Evolutionary conservation across 163 green algal species (phyloP), one percentile per base, ranked within the genome.

Genomic region (Scenedesmus sp.): DNA sequence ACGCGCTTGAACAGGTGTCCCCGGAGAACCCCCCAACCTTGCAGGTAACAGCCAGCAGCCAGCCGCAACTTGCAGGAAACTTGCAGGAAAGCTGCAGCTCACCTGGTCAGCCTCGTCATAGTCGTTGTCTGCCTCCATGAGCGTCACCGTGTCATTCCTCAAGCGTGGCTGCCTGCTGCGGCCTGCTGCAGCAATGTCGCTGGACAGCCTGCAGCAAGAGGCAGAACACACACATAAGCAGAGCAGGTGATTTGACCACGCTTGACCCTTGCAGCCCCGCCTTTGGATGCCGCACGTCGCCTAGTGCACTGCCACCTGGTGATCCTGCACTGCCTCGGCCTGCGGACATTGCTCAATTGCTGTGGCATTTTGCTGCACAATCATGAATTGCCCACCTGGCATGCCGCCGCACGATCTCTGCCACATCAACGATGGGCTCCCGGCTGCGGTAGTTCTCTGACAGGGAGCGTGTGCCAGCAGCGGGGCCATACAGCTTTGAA

Each of bases 381-480:
- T n/a, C n/a, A n/a, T n/a, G n/a, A n/a, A 12, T 56, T 24, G 30
- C 65, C 6, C 65, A 76, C 65, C 65, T 76, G 65, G 30, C 65
- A 40, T 83, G 68, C 1, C 68, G 42, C 33, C 85, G 76, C 15
- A 91, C 37, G 15, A 81, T 46, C 16, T 91, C 87, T 37, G 81
- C 88, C 33, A 49, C 81, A 5, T 43, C 37, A 20, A 92, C 37
- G 16, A 92, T 89, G 81, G 81, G 35, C 22, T 82, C 80, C 22
- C 35, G 46, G 81, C 65, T 89, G 61, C 88, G 81, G 88, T 92
- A 88, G 81, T 92, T 92, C 1, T 78, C 20, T 24, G 61, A 59
- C 81, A 92, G 43, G 35, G 30, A 81, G 12, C 26, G 51, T 16
- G 86, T 91, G 40, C 22, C 42, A 46, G 43, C 79, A 46, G 44